Percentiles rank a stretch among this genome's conserved stretches.
These are phyloP conservation scores for Globisporangium splendens DNA, from an alignment of 352 stramenopile genomes.

Conservation along the genomic window DNA sequence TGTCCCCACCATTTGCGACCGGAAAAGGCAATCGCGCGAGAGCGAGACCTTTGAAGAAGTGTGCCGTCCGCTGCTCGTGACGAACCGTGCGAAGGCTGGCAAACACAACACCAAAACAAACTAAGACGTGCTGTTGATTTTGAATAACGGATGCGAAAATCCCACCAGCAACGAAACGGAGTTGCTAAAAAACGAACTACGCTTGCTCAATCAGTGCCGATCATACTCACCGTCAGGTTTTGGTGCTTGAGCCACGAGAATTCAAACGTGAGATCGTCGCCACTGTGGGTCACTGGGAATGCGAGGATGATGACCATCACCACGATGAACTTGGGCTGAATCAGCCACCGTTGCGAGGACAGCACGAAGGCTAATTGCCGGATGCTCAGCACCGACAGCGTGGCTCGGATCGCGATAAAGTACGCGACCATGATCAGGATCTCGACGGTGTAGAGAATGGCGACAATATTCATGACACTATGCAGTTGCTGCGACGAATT, in stretches of 20 bases:
- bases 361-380: slow-evolving; percentile 7
- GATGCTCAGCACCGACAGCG: slow-evolving; percentile 3
- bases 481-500: not conserved
- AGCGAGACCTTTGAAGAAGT: no score
- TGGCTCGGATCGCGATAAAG: not conserved
- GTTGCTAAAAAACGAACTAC: no score
- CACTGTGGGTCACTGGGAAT: not conserved
- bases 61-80: no score
- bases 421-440: slow-evolving; percentile 1
- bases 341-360: not conserved
- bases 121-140: no score
- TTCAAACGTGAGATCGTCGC: slow-evolving; percentile 6
- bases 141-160: no score
- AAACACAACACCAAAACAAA: no score
- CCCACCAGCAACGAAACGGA: no score
- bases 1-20: no score
- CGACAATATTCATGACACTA: not conserved
- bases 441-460: slow-evolving; percentile 2
- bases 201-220: no score
- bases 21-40: no score
- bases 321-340: not conserved
- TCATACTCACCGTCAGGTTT: no score
- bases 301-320: not conserved
- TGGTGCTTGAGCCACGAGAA: not conserved
- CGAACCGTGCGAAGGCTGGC: no score